Base-by-base conservation (phyloP, 495 filamentous ascomycete genomes). In the Chaetomidium leptoderma region DNA sequence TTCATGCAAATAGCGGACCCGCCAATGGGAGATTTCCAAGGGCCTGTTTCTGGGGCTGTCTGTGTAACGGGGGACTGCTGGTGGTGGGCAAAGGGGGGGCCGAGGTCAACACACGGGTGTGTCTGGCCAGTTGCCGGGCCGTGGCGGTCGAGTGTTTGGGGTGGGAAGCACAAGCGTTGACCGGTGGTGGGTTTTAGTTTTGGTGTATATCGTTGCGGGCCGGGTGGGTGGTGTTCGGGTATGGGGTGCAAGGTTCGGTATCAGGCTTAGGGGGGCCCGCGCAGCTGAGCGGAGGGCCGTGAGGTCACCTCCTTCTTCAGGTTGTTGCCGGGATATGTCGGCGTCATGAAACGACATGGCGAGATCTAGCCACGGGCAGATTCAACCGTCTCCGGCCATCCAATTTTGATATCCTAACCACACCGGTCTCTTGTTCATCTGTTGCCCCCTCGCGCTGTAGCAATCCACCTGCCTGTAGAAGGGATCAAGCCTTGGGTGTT, bases 161-260 rank as follows among this genome's bases (percentile, higher is more conserved):
- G 54, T 56, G 54, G 30, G 54, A 29, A 39, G 24, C 54, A 56
- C 54, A 56, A 32, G 33, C 16, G 9, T n/a, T 48, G 44, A 56
- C 54, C 54, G 54, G 54, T 56, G 43, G n/a, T n/a, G n/a, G n/a
- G 23, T 11, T 37, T 44, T 39, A 23, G 53, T 9, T 5, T 35
- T 30, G 26, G 21, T 21, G 23, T 36, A 16, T 16, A 8, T 54
- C 29, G 33, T 54, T 24, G 10, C 4, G 39, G 52, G 40, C 52
- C 13, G 52, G 6, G 3, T 43, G 51, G 16, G 17, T 30, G 29
- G 36, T 32, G 6, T 17, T 23, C 24, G 9, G 39, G 51, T 16
- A 53, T 30, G 51, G 24, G 37, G 37, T 32, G 39, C 51, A 23
- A n/a, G 39, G 26, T n/a, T 24, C 37, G 37, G 49, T 35, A 37